phyloP scores from a whole-genome alignment of 495 filamentous ascomycete genomes.

The Rusavskia elegans region DNA sequence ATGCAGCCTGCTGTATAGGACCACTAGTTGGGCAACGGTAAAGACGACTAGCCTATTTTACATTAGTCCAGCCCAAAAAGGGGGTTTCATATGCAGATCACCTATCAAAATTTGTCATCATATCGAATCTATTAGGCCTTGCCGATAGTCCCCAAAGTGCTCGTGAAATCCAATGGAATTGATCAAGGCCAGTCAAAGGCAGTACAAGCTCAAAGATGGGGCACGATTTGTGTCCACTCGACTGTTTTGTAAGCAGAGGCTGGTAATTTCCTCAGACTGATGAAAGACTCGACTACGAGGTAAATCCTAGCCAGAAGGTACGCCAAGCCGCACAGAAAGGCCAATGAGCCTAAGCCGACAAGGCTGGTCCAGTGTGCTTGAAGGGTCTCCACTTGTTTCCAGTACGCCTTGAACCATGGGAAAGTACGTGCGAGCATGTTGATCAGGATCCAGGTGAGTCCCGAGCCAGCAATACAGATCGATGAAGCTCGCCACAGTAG shows the following conservation, averaged over 20 bases:
- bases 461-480: slow-evolving; percentile 5
- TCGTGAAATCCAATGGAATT: too few relatives aligned
- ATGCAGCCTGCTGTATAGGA: too few relatives aligned
- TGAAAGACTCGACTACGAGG: slow-evolving; percentile 22
- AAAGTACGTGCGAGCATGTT: not conserved
- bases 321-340: slow-evolving; percentile 5
- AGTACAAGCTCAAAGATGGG: too few relatives aligned
- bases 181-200: too few relatives aligned
- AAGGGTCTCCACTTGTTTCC: not conserved
- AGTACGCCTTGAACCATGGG: slow-evolving; percentile 1
- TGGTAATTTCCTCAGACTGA: slow-evolving; percentile 17
- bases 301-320: slow-evolving; percentile 14
- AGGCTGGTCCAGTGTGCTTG: not conserved
- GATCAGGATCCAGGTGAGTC: slow-evolving; percentile 1
- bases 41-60: too few relatives aligned
- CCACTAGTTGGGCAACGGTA: too few relatives aligned
- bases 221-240: too few relatives aligned
- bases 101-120: too few relatives aligned
- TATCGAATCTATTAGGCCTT: too few relatives aligned
- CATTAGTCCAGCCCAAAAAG: too few relatives aligned
- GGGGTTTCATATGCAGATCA: too few relatives aligned
- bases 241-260: slow-evolving; percentile 11
- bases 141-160: too few relatives aligned
- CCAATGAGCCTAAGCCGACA: slow-evolving; percentile 1
- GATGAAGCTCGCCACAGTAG: slow-evolving; percentile 16